Evolutionary conservation across 1,139 yeast species (phyloP), one percentile per base, ranked within the genome.

Genomic region (Suhomyces maxii): DNA sequence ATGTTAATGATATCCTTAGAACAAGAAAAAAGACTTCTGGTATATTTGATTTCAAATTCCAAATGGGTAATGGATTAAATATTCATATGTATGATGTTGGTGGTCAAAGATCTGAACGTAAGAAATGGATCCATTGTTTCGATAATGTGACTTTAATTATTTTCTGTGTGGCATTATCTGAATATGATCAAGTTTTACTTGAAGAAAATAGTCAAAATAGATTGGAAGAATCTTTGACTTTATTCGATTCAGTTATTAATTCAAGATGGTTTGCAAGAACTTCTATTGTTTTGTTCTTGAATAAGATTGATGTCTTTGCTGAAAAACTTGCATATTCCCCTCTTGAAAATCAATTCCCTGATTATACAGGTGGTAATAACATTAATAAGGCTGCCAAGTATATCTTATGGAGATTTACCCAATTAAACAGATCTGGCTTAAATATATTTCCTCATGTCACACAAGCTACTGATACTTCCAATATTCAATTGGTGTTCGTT

Each of bases 111-210:
- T 84, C 93, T 1, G 97, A 90, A 68, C 82, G 97, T 45, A 89
- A 89, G 60, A 90, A 90, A 65, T 90, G 97, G 97, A 90, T 90
- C 54, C 95, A 90, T 66, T 90, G 97, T 62, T 90, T 90, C 60
- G 96, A 90, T 65, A 89, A 90, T 58, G 97, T 90, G 32, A 87
- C 97, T 0, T 74, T 88, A 42, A 87, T 90, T 41, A 89, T 90
- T 48, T 90, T 89, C 64, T 89, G 97, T 65, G 96, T 89, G 18
- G 91, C 97, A 0, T 69, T 90, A 44, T 84, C 93, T 2, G 97
- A 90, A 64, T 90, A 90, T 60, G 97, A 90, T 65, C 97, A 89
- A 66, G 87, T 83, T 2, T 68, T 90, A 48, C 67, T 88, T 45
- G 97, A 90, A 65, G 96, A 90, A 59, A 80, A 82, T 47, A 69